phyloP scores from a whole-genome alignment of 768 basidiomycete species.

The Podaxis sp. region DNA sequence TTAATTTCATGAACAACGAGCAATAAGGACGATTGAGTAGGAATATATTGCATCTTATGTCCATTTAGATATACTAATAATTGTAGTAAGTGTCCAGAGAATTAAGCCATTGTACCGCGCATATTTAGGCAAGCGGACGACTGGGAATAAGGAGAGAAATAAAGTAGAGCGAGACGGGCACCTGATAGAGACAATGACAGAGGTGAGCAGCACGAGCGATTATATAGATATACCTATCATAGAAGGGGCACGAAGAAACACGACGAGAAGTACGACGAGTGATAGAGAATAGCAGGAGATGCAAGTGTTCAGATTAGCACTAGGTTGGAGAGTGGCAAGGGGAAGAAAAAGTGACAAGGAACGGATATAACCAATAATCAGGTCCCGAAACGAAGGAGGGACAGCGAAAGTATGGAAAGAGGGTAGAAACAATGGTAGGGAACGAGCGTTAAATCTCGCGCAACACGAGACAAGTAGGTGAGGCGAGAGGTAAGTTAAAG shows the following conservation, averaged over 20 bases:
- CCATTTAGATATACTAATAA: not conserved
- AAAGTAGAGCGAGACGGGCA: not conserved
- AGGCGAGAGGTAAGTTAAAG: not conserved
- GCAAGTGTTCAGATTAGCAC: conserved; percentile 1
- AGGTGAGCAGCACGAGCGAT: not conserved
- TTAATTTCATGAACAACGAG: not conserved
- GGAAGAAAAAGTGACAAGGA: not conserved
- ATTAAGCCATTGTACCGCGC: not conserved
- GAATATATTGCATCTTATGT: not conserved
- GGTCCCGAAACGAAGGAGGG: not conserved
- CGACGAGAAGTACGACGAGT: no score
- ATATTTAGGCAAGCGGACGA: not conserved
- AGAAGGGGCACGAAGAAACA: no score
- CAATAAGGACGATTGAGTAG: not conserved
- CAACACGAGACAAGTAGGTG: not conserved
- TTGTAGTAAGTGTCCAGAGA: not conserved
- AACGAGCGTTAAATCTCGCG: not conserved
- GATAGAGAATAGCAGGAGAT: not conserved
- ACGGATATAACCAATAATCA: not conserved
- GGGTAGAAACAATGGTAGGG: not conserved
- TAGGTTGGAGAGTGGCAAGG: not conserved
- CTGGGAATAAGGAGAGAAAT: not conserved
- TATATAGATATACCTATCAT: no score
- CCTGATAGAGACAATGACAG: not conserved
- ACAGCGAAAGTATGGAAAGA: not conserved